These are phyloP conservation scores for Psilocybe cubensis DNA, from an alignment of 768 basidiomycete species.

Conservation along the genomic window DNA sequence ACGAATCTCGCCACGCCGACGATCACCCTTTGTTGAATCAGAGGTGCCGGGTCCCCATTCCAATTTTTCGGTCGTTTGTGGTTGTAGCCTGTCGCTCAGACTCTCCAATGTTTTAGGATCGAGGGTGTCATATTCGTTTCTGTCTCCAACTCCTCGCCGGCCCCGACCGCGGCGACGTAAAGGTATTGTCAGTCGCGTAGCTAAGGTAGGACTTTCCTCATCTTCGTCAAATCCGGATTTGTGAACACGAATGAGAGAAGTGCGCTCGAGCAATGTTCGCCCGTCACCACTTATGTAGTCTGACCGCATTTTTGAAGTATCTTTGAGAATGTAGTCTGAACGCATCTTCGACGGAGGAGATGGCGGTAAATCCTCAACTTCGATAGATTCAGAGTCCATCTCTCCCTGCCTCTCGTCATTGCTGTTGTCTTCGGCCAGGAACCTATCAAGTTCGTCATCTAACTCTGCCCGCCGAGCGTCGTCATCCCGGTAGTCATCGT, in stretches of 20 bases:
- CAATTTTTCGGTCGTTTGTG: conserved; percentile 16
- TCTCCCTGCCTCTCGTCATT: conserved; percentile 25
- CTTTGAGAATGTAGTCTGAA: too few species aligned
- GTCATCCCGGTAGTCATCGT: conserved; percentile 40
- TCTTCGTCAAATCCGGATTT: conserved; percentile 18
- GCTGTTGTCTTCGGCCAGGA: conserved; percentile 53
- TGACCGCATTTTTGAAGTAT: conserved; percentile 71
- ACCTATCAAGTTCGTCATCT: conserved; percentile 73
- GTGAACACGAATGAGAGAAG: conserved; percentile 48
- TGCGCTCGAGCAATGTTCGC: conserved; percentile 59
- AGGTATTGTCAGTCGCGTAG: conserved; percentile 48
- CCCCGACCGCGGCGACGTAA: conserved; percentile 44
- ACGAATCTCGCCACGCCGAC: conserved; percentile 7
- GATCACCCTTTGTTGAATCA: background rate
- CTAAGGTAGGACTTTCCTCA: conserved; percentile 34
- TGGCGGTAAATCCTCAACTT: conserved; percentile 26
- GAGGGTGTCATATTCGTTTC: conserved; percentile 14
- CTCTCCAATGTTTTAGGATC: background rate
- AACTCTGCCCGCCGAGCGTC: conserved; percentile 44
- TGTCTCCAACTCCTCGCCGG: conserved; percentile 23
- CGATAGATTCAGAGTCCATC: conserved; percentile 7
- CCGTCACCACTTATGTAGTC: conserved; percentile 60
- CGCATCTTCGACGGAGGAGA: conserved; percentile 69
- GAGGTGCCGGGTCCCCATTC: conserved; percentile 21
- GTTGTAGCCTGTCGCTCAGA: conserved; percentile 19